phyloP scores from a whole-genome alignment of 768 basidiomycete genomes.

The Trichaptum fuscoviolaceum region DNA sequence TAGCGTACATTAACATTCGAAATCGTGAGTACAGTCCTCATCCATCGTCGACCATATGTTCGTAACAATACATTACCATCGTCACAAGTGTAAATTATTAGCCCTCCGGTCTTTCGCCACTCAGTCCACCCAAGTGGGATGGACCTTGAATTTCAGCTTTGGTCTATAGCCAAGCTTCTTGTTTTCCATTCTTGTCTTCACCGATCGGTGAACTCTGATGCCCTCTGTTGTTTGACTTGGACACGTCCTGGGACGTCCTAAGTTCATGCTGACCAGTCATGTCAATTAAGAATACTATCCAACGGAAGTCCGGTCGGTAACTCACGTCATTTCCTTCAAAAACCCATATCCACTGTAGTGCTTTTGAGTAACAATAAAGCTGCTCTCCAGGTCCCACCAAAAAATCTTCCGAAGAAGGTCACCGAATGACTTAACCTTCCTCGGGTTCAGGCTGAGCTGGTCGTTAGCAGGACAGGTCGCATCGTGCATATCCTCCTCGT shows the following conservation, averaged over 20 bases:
- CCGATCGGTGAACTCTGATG: conserved; percentile 43
- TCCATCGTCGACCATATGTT: too few relatives aligned
- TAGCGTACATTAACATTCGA: too few relatives aligned
- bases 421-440: conserved; percentile 17
- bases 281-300: too few relatives aligned
- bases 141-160: conserved; percentile 30
- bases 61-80: too few relatives aligned
- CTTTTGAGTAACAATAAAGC: not conserved
- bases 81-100: too few relatives aligned
- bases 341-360: not conserved
- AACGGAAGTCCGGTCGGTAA: conserved; percentile 21
- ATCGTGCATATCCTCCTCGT: conserved; percentile 11
- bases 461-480: conserved; percentile 12
- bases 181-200: conserved; percentile 51
- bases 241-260: conserved; percentile 30
- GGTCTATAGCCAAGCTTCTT: conserved; percentile 36
- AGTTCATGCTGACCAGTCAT: conserved; percentile 25
- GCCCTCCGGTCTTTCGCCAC: too few relatives aligned
- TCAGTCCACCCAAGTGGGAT: conserved; percentile 38
- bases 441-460: conserved; percentile 10
- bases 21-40: too few relatives aligned
- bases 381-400: conserved; percentile 8
- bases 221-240: conserved; percentile 12
- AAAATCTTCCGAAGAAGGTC: conserved; percentile 14
- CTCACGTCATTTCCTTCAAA: conserved; percentile 20